Percentiles rank a stretch among this genome's conserved stretches.
These are phyloP conservation scores for Lenzites betulinus DNA, from an alignment of 768 basidiomycete genomes.

Conservation along the genomic window DNA sequence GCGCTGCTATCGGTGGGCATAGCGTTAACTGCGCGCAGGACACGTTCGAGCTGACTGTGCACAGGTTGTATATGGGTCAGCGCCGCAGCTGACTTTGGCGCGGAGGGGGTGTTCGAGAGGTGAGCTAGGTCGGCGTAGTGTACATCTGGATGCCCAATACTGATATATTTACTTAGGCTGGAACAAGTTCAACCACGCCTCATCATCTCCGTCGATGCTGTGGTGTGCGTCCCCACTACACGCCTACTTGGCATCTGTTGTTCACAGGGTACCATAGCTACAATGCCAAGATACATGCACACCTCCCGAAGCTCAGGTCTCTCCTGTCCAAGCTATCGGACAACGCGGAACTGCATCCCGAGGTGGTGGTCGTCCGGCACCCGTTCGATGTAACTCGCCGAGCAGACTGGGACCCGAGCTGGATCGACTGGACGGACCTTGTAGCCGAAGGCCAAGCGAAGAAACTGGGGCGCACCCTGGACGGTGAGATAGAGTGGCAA, in stretches of 20 bases:
- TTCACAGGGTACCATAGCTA: conserved; percentile 44
- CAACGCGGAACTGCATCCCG: conserved; percentile 40
- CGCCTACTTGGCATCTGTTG: not conserved
- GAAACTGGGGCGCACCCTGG: conserved; percentile 48
- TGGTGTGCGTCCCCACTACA: conserved; percentile 50
- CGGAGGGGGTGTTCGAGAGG: conserved; percentile 76
- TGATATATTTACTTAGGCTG: conserved; percentile 43
- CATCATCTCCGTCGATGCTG: conserved; percentile 72
- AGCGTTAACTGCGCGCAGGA: not conserved
- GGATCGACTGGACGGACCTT: conserved; percentile 59
- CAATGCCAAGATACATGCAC: conserved; percentile 68
- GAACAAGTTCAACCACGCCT: conserved; percentile 78
- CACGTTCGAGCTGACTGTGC: not conserved
- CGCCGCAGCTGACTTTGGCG: conserved; percentile 82
- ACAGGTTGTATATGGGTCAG: conserved; percentile 77
- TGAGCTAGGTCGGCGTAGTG: conserved; percentile 29
- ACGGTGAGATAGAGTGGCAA: conserved; percentile 66
- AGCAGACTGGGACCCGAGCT: conserved; percentile 46
- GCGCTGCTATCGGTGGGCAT: conserved; percentile 56
- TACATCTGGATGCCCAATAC: conserved; percentile 1
- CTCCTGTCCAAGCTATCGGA: conserved; percentile 54
- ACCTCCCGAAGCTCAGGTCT: conserved; percentile 61
- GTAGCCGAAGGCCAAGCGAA: conserved; percentile 46
- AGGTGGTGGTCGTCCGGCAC: conserved; percentile 60
- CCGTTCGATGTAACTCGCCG: conserved; percentile 36